Evolutionary conservation across 495 filamentous ascomycete species (phyloP).

Genomic region (Trichoderma orchidacearum): DNA sequence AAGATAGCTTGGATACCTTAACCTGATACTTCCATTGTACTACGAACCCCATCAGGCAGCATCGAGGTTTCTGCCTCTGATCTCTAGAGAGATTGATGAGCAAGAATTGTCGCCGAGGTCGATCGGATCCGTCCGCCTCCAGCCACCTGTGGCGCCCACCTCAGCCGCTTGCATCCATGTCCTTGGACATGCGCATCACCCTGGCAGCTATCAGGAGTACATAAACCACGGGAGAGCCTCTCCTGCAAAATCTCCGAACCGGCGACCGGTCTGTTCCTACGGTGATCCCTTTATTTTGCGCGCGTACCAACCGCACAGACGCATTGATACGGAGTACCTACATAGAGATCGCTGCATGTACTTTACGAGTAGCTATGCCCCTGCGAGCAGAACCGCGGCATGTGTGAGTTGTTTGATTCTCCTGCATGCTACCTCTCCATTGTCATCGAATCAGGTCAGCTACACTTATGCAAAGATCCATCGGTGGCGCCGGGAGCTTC

Average conservation of each 20-base stretch:
- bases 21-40: too few species aligned
- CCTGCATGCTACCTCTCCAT: neutral
- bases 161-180: neutral
- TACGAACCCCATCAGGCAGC: too few species aligned
- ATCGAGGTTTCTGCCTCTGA: too few species aligned
- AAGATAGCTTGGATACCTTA: too few species aligned
- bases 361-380: neutral
- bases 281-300: neutral
- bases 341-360: neutral
- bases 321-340: neutral
- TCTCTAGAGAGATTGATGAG: too few species aligned
- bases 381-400: neutral
- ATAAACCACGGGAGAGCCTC: neutral
- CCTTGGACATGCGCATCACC: neutral
- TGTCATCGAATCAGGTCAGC: neutral
- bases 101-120: too few species aligned
- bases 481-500: neutral
- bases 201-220: neutral
- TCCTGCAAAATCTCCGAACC: neutral
- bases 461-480: neutral
- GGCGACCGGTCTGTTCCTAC: neutral
- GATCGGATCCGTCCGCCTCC: neutral
- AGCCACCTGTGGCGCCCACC: neutral
- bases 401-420: constrained; percentile 1
- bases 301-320: neutral